Evolutionary conservation across 768 basidiomycete species (phyloP).

Genomic region (Dictyophora rubrovolvata): DNA sequence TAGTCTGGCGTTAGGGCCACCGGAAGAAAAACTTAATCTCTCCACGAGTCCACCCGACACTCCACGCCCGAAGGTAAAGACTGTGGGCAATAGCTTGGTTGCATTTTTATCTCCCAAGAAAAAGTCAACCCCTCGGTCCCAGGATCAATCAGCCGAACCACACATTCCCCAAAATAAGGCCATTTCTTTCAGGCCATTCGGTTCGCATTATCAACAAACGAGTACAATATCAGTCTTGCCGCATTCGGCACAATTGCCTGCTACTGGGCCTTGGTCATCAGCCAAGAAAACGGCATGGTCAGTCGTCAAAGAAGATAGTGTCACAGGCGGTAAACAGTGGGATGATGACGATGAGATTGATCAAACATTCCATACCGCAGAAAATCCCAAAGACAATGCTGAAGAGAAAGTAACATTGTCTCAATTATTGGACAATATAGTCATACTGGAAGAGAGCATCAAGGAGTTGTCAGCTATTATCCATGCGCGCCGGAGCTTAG

Average conservation of each 20-base stretch:
- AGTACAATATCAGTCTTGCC: conserved; percentile 61
- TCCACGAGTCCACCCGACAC: conserved; percentile 18
- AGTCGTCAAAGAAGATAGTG: conserved; percentile 63
- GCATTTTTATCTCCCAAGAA: conserved; percentile 77
- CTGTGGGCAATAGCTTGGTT: conserved; percentile 44
- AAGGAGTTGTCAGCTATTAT: conserved; percentile 86
- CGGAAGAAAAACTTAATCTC: conserved; percentile 25
- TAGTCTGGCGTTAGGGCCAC: conserved; percentile 57
- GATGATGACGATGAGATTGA: conserved; percentile 22
- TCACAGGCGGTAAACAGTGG: conserved; percentile 38
- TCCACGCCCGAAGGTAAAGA: conserved; percentile 34
- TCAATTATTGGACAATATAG: conserved; percentile 83
- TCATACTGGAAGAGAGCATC: conserved; percentile 88
- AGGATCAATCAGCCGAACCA: conserved; percentile 30
- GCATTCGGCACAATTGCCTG: conserved; percentile 49
- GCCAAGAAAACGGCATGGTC: conserved; percentile 41
- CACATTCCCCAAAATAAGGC: conserved; percentile 37
- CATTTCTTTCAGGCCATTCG: conserved; percentile 67
- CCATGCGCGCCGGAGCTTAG: conserved; percentile 71
- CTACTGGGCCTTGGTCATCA: conserved; percentile 56
- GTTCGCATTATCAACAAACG: conserved; percentile 75
- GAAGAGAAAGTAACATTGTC: conserved; percentile 58
- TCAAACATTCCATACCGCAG: conserved; percentile 11
- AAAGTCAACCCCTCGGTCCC: conserved; percentile 30
- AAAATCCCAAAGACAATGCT: conserved; percentile 17